Conservation (phyloP, 179 eudicot species). For the Spergularia azorica region DNA sequence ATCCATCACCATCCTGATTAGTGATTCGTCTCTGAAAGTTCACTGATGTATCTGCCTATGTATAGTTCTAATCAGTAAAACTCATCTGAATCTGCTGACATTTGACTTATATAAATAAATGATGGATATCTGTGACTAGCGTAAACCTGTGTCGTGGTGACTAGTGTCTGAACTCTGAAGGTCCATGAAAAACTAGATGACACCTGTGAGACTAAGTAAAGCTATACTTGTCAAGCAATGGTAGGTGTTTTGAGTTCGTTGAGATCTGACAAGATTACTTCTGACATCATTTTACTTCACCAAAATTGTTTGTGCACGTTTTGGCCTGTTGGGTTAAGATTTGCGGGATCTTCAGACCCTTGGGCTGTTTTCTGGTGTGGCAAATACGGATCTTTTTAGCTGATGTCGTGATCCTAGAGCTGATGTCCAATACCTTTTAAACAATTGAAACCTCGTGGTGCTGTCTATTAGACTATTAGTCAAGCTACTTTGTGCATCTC, state of each 20-base stretch:
- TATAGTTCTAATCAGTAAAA: no score
- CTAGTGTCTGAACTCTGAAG: not conserved
- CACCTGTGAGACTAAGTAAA: not conserved
- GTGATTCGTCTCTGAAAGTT: not conserved
- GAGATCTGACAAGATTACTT: not conserved
- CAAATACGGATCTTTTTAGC: no score
- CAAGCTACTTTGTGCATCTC: not conserved
- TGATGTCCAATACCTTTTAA: no score
- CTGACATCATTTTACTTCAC: no score
- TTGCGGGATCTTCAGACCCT: no score
- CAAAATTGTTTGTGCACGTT: no score
- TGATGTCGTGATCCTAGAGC: no score
- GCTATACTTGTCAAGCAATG: not conserved
- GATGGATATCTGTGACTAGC: not conserved
- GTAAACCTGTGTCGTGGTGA: not conserved
- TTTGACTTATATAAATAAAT: not conserved
- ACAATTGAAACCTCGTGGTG: no score
- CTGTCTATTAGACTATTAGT: conserved; percentile 22
- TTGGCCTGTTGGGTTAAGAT: no score
- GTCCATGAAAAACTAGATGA: not conserved
- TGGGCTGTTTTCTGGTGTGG: no score
- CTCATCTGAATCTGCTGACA: not conserved
- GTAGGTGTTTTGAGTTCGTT: not conserved
- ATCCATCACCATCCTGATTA: not conserved
- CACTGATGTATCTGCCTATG: not conserved